Evolutionary conservation across 305 asterid genomes (phyloP).

Genomic region (Plantago coronopus): DNA sequence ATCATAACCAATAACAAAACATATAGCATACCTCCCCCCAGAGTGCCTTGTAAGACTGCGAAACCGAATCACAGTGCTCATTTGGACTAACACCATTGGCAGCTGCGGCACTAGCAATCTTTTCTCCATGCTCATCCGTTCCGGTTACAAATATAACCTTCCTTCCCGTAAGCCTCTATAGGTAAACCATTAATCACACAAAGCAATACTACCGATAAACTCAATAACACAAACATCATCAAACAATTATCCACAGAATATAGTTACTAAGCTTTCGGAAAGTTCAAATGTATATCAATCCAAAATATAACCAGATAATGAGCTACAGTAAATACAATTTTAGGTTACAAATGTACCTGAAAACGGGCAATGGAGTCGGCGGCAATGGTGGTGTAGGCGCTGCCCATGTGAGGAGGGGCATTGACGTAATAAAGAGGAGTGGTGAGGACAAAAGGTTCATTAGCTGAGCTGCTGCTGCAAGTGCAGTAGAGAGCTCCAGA

Average conservation of each 20-base stretch:
- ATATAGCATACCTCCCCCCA: conserved; percentile 63
- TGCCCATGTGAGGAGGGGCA: conserved; percentile 99
- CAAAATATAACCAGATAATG: background rate
- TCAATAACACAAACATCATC: background rate
- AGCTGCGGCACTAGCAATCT: conserved; percentile 86
- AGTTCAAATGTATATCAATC: background rate
- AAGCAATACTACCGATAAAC: too few relatives aligned
- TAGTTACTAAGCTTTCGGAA: background rate
- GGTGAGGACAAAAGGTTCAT: conserved; percentile 66
- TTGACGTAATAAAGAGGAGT: conserved; percentile 97
- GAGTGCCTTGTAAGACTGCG: conserved; percentile 68
- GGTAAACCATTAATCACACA: conserved; percentile 4
- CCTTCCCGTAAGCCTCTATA: conserved; percentile 80
- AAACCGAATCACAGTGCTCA: conserved; percentile 69
- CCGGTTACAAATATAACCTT: conserved; percentile 85
- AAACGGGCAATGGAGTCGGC: conserved; percentile 95
- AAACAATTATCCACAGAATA: too few relatives aligned
- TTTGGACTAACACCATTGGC: conserved; percentile 64
- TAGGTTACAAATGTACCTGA: conserved; percentile 47
- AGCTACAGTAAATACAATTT: too few relatives aligned
- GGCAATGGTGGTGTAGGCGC: conserved; percentile 95
- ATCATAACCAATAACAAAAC: background rate
- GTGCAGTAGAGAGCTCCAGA: conserved; percentile 43
- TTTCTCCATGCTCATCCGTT: conserved; percentile 97
- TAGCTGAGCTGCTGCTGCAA: conserved; percentile 28